A percentile compares a stretch with the other conserved stretches of the same genome.
These are phyloP conservation scores for Babesia divergens DNA, from an alignment of 169 alveolate species.

Conservation along the genomic window DNA sequence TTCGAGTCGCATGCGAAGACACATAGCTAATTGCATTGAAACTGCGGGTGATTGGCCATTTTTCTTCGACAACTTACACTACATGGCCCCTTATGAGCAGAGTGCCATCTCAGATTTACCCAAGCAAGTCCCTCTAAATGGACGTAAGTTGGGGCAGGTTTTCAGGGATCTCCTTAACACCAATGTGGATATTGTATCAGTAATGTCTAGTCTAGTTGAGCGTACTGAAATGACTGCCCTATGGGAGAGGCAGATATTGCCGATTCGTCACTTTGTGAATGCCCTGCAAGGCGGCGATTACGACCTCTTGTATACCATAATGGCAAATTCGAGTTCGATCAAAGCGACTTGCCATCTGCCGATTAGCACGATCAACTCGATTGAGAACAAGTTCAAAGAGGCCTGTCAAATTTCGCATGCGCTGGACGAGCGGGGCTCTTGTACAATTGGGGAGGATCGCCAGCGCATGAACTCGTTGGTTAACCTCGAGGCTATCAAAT, in stretches of 20 bases:
- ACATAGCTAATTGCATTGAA: conserved; percentile 42
- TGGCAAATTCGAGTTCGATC: conserved; percentile 35
- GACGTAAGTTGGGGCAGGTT: neutral
- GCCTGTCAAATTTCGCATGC: conserved; percentile 1
- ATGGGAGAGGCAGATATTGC: conserved; percentile 45
- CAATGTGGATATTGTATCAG: neutral
- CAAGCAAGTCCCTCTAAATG: neutral
- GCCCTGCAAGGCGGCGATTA: conserved; percentile 41
- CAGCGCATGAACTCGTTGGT: conserved; percentile 12
- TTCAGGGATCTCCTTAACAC: neutral
- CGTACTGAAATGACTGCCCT: conserved; percentile 19
- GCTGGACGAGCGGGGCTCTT: conserved; percentile 2
- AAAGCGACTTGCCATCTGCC: conserved; percentile 5
- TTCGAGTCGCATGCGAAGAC: conserved; percentile 13
- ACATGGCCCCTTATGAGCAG: conserved; percentile 21
- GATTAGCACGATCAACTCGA: conserved; percentile 14
- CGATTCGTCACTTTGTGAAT: conserved; percentile 42
- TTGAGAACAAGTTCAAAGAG: conserved; percentile 57
- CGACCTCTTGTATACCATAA: conserved; percentile 31
- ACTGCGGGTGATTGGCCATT: conserved; percentile 46
- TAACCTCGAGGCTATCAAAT: conserved; percentile 16
- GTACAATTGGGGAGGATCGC: neutral
- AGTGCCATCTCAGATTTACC: neutral
- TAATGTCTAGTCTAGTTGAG: neutral
- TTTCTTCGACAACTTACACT: conserved; percentile 35